Evolutionary conservation across 768 basidiomycete genomes (phyloP).

Genomic region (Russula ochroleuca): DNA sequence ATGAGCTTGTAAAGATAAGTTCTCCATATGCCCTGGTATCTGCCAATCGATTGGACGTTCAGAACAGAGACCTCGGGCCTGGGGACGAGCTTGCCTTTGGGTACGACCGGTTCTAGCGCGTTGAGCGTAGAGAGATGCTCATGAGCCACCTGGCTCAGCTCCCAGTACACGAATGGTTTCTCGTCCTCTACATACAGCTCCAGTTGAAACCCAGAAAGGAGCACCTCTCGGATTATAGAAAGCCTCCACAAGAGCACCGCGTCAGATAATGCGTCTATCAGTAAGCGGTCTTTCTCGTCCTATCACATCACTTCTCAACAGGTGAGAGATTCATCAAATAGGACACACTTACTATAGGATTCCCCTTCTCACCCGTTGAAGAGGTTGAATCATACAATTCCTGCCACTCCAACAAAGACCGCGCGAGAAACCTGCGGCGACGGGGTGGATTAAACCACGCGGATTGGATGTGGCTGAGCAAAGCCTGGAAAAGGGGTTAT

Average conservation of each 20-base stretch:
- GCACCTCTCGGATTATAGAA: constrained; percentile 56
- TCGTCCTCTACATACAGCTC: constrained; percentile 69
- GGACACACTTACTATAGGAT: constrained; percentile 26
- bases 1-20: constrained; percentile 14
- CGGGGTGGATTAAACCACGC: constrained; percentile 68
- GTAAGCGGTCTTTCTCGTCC: constrained; percentile 22
- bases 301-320: constrained; percentile 13
- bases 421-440: constrained; percentile 61
- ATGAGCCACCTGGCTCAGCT: constrained; percentile 53
- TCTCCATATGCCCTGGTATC: constrained; percentile 19
- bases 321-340: neutral
- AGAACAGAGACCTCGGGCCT: neutral
- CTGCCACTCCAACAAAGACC: constrained; percentile 64
- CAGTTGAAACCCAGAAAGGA: constrained; percentile 73
- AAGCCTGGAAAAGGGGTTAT: constrained; percentile 41
- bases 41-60: neutral
- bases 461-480: constrained; percentile 54
- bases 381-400: constrained; percentile 48
- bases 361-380: constrained; percentile 30
- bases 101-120: constrained; percentile 39
- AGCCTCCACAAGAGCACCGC: constrained; percentile 57
- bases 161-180: constrained; percentile 74
- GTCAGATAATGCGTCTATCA: constrained; percentile 37
- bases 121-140: constrained; percentile 54
- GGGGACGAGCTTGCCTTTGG: constrained; percentile 35